Evolutionary conservation across 306 rosid species (phyloP), one percentile per base, ranked within the genome.

Genomic region (Quercus berberidifolia): DNA sequence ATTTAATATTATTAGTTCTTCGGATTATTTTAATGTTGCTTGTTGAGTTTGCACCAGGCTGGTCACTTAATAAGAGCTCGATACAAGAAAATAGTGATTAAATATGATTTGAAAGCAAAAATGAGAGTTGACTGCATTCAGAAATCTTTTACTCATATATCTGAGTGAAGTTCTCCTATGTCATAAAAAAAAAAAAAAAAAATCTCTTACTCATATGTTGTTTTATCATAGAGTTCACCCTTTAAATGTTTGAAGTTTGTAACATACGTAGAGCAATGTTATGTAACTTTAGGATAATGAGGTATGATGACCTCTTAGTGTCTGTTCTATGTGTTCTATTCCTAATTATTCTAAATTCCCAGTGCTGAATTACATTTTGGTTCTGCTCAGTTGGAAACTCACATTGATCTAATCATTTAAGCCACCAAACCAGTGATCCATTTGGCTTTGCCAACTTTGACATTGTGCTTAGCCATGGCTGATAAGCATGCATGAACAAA

Each of bases 21-120:
- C 0, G 1, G 54, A 13, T 49, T 49, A 49, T 49, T 12, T 49
- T 12, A 49, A 49, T 12, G 1, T 49, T 49, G 54, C 15, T 10
- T 49, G 54, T 12, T 49, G 54, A 49, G 54, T 49, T 49, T 49
- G 54, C 54, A 49, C 3, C 54, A 49, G 54, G 54, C 54, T 49
- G 17, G 54, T 49, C 54, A 12, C 54, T 49, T 49, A 49, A 12
- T 49, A 49, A 49, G 17, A 12, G 54, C 17, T 55, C 64, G 68
- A 25, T 71, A 67, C 49, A 71, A 18, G 76, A 85, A 70, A 30
- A 13, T 31, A 78, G 67, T 76, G 74, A 51, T 65, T 41, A 30
- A 25, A 57, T 79, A 82, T 73, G 63, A 65, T 72, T 78, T 13
- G 79, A 28, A 17, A 56, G 62, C 75, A 46, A 67, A 78, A 77